phyloP scores from a whole-genome alignment of 164 flowering plant species.

The Vitis labrusca region DNA sequence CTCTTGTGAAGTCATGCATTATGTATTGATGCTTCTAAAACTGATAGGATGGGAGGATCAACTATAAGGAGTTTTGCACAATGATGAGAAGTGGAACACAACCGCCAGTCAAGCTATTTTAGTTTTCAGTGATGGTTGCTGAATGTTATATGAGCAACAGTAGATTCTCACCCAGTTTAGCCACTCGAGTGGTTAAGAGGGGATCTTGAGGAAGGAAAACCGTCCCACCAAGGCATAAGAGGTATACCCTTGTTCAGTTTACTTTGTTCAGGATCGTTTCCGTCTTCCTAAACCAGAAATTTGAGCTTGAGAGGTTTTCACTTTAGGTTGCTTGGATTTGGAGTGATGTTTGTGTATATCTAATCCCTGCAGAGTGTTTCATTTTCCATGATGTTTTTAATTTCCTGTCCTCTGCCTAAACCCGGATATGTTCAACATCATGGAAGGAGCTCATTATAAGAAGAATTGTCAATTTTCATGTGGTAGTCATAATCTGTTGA shows the following conservation, averaged over 20 bases:
- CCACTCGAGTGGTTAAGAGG: not conserved
- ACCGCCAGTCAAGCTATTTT: constrained; percentile 32
- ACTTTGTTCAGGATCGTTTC: not conserved
- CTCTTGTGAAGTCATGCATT: not conserved
- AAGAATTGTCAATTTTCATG: not conserved
- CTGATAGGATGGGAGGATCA: constrained; percentile 57
- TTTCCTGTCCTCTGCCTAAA: not conserved
- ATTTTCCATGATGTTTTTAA: not conserved
- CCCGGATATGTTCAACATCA: too few relatives aligned
- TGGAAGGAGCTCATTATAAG: not conserved
- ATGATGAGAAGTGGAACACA: constrained; percentile 68
- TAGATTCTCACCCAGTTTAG: not conserved
- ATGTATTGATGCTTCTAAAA: not conserved
- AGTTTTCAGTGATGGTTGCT: constrained; percentile 3
- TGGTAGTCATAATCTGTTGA: not conserved
- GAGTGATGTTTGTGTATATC: constrained; percentile 15
- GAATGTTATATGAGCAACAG: not conserved
- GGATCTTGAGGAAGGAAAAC: not conserved
- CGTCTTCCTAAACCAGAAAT: not conserved
- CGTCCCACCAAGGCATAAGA: not conserved
- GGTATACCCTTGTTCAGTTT: not conserved
- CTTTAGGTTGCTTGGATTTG: constrained; percentile 1
- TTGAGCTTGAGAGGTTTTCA: not conserved
- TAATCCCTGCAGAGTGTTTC: not conserved
- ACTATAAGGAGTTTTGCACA: constrained; percentile 58